Percentiles rank a stretch among this genome's conserved stretches.
Evolutionary conservation across 192 early-diverging fungal species (phyloP).

Genomic region (Umbelopsis vinacea): DNA sequence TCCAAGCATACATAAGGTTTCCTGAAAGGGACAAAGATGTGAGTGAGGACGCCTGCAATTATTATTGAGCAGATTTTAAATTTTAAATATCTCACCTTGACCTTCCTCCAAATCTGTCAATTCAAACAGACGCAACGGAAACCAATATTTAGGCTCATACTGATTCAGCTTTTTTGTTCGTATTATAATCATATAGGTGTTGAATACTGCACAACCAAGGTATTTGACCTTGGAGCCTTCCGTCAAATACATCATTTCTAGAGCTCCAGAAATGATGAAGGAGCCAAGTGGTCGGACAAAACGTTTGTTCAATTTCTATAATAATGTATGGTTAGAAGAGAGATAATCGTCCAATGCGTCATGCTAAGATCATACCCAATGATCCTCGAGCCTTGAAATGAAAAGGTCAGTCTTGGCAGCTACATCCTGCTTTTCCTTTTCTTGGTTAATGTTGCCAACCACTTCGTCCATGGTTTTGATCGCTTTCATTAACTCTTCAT

Average conservation of each 20-base stretch:
- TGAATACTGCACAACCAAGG: constrained; percentile 68
- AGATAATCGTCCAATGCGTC: background rate
- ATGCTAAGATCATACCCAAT: constrained; percentile 12
- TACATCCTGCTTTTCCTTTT: constrained; percentile 30
- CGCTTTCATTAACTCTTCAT: constrained; percentile 33
- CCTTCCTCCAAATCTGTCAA: constrained; percentile 52
- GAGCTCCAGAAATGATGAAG: constrained; percentile 47
- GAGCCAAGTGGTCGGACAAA: constrained; percentile 41
- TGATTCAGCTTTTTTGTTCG: constrained; percentile 49
- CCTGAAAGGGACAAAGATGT: constrained; percentile 4
- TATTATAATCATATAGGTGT: constrained; percentile 62
- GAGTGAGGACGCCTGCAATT: background rate
- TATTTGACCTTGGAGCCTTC: constrained; percentile 48
- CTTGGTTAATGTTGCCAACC: constrained; percentile 46
- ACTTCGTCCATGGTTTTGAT: constrained; percentile 42
- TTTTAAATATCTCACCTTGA: constrained; percentile 29
- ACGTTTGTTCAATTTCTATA: constrained; percentile 36
- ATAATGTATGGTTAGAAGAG: background rate
- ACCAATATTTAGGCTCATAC: constrained; percentile 68
- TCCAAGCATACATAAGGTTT: background rate
- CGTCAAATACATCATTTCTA: constrained; percentile 49
- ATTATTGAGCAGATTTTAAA: background rate
- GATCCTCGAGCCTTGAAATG: constrained; percentile 36
- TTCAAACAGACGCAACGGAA: constrained; percentile 63
- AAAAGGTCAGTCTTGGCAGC: constrained; percentile 37